Base-by-base conservation (phyloP, 2,329 filamentous ascomycete species). In the Epichloe sibirici region DNA sequence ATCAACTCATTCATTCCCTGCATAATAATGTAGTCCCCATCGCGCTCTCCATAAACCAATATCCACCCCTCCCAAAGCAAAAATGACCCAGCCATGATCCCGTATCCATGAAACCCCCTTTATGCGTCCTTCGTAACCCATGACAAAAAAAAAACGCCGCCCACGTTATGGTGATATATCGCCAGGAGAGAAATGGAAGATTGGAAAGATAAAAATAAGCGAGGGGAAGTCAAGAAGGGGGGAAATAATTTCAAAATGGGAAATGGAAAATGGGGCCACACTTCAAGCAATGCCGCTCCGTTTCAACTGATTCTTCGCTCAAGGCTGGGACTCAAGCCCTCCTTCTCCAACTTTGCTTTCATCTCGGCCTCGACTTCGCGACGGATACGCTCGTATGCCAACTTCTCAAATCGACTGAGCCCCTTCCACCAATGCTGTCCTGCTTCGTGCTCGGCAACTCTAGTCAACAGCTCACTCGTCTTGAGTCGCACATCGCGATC, bases 381-480 rank as follows among this genome's bases (percentile, higher is more conserved):
- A 65, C 85, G 83, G 48, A 94, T 82, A 48, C 91, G 79, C 58
- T 86, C 83, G 62, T 86, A 95, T 3, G 87, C 91, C 57, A 95
- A 70, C 69, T 91, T 94, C 60, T 90, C 85, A 64, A 96, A 98
- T 45, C 88, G 77, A 53, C 90, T 93, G 48, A 98, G 72, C 34
- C 82, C 81, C 58, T 78, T 82, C 88, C 91, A 98, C 77, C 93
- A 97, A 69, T 97, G 89, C 62, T 90, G 79, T 2, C 93, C 93
- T 9, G 90, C 93, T 63, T 94, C 86, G 68, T 98, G 91, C 53
- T 85, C 83, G 58, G 83, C 80, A 51, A 98, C 83, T 23, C 90
- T 79, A 59, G 91, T 89, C 23, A 98, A 69, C 38, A 98, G 71
- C 55, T 87, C 87, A 1, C 88, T 85, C 2, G 88, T 87, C 52